A percentile compares a stretch with the other conserved stretches of the same genome.
These are phyloP conservation scores for Russula ochroleuca DNA, from an alignment of 768 basidiomycete species.

Conservation along the genomic window DNA sequence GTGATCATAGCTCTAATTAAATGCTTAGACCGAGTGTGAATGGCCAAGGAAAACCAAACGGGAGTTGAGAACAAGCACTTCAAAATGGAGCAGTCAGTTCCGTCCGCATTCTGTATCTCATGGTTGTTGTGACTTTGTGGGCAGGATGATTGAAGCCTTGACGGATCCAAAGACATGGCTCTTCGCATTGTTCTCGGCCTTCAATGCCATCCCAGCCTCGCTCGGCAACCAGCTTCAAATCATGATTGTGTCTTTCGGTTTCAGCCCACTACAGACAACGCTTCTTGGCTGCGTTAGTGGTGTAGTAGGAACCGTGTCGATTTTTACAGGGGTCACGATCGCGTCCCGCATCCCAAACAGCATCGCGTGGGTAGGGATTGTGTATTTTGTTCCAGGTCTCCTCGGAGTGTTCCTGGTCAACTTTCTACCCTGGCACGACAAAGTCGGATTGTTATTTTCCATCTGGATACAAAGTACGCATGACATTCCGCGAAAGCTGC, in stretches of 20 bases:
- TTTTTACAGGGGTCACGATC: conserved; percentile 58
- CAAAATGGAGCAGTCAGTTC: conserved; percentile 69
- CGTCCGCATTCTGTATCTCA: neutral
- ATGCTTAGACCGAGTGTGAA: neutral
- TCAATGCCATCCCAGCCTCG: conserved; percentile 62
- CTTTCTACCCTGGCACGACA: conserved; percentile 58
- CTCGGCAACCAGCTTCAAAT: conserved; percentile 61
- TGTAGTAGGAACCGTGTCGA: conserved; percentile 60
- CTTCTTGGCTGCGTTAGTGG: conserved; percentile 66
- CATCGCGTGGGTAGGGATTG: conserved; percentile 55
- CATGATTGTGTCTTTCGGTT: conserved; percentile 65
- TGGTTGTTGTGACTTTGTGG: neutral
- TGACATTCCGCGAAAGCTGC: conserved; percentile 1
- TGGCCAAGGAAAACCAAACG: conserved; percentile 61
- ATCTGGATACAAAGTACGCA: conserved; percentile 49
- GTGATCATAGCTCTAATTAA: neutral
- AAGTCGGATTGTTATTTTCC: conserved; percentile 58
- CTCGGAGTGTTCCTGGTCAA: conserved; percentile 60
- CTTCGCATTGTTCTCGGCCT: conserved; percentile 61
- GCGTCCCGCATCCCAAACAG: conserved; percentile 52
- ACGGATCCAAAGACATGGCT: conserved; percentile 71
- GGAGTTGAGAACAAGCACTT: conserved; percentile 80
- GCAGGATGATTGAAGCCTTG: conserved; percentile 64
- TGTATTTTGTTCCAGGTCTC: conserved; percentile 62
- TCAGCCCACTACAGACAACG: conserved; percentile 59